A percentile compares a stretch with the other conserved stretches of the same genome.
Conservation (phyloP, 2,329 filamentous ascomycete species). For the Lecanicillium sp. region DNA sequence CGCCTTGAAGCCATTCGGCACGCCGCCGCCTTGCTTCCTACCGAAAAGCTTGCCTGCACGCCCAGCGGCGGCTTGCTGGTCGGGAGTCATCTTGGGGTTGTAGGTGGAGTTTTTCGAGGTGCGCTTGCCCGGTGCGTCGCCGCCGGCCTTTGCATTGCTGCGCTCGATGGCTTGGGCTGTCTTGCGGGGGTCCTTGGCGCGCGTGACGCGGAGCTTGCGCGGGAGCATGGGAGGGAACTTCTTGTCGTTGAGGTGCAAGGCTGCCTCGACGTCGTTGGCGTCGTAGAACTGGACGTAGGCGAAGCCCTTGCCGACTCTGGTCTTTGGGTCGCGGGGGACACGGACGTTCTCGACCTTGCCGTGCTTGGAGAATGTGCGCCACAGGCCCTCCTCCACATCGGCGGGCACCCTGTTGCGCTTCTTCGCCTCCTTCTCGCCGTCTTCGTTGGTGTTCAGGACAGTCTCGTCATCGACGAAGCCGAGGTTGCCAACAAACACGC, state of each 20-base stretch:
- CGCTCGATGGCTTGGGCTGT: conserved; percentile 39
- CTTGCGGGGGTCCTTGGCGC: conserved; percentile 69
- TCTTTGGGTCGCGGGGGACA: conserved; percentile 81
- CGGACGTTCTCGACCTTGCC: conserved; percentile 90
- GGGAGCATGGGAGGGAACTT: conserved; percentile 94
- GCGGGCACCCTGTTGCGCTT: conserved; percentile 68
- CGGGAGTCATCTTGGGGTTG: conserved; percentile 61
- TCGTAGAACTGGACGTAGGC: conserved; percentile 97
- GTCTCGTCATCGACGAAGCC: conserved; percentile 93
- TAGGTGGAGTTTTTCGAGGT: conserved; percentile 44
- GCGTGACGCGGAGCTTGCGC: conserved; percentile 73
- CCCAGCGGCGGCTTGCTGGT: conserved; percentile 65
- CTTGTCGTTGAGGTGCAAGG: conserved; percentile 80
- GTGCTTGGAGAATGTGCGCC: conserved; percentile 66
- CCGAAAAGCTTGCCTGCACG: conserved; percentile 69
- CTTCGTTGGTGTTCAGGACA: conserved; percentile 55
- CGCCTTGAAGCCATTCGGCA: conserved; percentile 35
- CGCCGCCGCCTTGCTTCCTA: conserved; percentile 41
- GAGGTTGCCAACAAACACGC: conserved; percentile 93
- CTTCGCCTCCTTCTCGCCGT: conserved; percentile 60
- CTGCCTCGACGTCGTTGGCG: conserved; percentile 81
- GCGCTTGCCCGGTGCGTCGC: conserved; percentile 7
- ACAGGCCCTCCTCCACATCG: conserved; percentile 88
- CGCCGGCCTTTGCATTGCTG: conserved; percentile 20
- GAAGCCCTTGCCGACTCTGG: conserved; percentile 91